Evolutionary conservation across 2,329 filamentous ascomycete genomes (phyloP).

Genomic region (Alternaria brassicae): DNA sequence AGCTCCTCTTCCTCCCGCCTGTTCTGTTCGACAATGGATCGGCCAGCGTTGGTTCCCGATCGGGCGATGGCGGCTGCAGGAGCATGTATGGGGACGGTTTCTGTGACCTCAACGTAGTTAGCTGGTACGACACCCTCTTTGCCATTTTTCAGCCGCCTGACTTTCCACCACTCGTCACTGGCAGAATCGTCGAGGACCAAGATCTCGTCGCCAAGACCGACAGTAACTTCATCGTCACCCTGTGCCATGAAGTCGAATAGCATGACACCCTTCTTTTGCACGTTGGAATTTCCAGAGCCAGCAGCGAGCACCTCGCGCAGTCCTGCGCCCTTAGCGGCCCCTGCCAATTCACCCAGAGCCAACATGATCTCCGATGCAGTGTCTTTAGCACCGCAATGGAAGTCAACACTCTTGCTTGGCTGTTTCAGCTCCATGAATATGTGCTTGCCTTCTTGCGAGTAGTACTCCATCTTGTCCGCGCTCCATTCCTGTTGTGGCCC

Average conservation of each 20-base stretch:
- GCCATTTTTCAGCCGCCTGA: conserved; percentile 85
- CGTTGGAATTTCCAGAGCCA: conserved; percentile 66
- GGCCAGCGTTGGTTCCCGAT: conserved; percentile 65
- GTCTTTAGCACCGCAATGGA: conserved; percentile 96
- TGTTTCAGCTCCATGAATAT: conserved; percentile 92
- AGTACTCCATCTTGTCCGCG: conserved; percentile 94
- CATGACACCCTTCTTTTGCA: conserved; percentile 81
- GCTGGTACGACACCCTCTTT: conserved; percentile 96
- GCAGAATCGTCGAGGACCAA: conserved; percentile 86
- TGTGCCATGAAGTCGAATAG: conserved; percentile 97
- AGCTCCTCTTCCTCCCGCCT: conserved; percentile 81
- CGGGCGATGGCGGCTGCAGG: conserved; percentile 57
- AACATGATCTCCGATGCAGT: conserved; percentile 92
- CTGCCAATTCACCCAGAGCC: conserved; percentile 86
- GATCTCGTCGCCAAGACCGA: conserved; percentile 88
- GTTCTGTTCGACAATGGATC: conserved; percentile 78
- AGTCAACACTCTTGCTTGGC: conserved; percentile 93
- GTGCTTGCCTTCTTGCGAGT: conserved; percentile 97
- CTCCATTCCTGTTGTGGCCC: conserved; percentile 91
- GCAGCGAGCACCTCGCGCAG: conserved; percentile 86
- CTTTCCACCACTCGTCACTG: conserved; percentile 99
- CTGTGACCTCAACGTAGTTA: conserved; percentile 91
- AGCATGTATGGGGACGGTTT: conserved; percentile 63
- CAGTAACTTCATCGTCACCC: conserved; percentile 94
- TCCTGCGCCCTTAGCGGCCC: conserved; percentile 81